These are phyloP conservation scores for Parastagonospora avenae DNA, from an alignment of 2,329 filamentous ascomycete genomes.

Conservation along the genomic window DNA sequence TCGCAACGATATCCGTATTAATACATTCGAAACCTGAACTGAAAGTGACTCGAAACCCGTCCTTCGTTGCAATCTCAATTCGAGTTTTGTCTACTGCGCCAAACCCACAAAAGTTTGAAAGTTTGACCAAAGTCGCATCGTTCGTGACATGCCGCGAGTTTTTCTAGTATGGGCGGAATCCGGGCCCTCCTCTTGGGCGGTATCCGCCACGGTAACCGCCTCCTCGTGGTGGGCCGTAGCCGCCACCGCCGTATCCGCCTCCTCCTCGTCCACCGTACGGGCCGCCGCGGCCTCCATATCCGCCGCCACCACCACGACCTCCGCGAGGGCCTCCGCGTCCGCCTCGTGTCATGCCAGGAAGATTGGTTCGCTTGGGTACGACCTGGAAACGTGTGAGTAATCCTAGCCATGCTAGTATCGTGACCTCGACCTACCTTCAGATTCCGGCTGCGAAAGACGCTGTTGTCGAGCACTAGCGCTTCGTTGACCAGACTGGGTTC, in stretches of 20 bases:
- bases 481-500: slow-evolving; percentile 92
- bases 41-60: not conserved
- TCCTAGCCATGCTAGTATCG: not conserved
- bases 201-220: slow-evolving; percentile 51
- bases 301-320: slow-evolving; percentile 50
- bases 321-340: slow-evolving; percentile 65
- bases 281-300: slow-evolving; percentile 41
- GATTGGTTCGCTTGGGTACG: slow-evolving; percentile 91
- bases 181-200: slow-evolving; percentile 34
- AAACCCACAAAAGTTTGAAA: not conserved
- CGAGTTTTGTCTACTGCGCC: slow-evolving; percentile 7
- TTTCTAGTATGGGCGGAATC: slow-evolving; percentile 23
- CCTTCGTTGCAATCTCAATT: not conserved
- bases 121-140: not conserved
- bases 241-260: slow-evolving; percentile 53
- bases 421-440: slow-evolving; percentile 72
- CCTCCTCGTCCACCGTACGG: slow-evolving; percentile 20
- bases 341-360: slow-evolving; percentile 90
- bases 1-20: not conserved
- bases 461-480: slow-evolving; percentile 94
- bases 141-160: not conserved
- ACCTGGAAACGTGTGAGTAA: slow-evolving; percentile 57
- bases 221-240: slow-evolving; percentile 53
- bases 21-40: not conserved
- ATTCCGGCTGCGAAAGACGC: slow-evolving; percentile 90